These are phyloP conservation scores for Serendipita sp. DNA, from an alignment of 768 basidiomycete species.

Conservation along the genomic window DNA sequence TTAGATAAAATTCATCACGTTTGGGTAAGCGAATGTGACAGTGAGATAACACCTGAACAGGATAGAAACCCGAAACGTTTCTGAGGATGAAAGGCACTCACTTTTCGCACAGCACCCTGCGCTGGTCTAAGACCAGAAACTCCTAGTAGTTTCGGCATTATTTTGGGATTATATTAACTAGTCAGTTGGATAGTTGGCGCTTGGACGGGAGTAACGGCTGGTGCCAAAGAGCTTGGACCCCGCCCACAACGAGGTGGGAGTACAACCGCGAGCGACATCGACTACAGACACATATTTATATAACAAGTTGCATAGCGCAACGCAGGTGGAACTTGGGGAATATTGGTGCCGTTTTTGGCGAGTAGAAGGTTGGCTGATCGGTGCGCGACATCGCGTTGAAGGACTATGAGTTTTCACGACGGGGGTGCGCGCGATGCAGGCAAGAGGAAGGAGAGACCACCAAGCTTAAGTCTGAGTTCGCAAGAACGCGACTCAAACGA, in stretches of 20 bases:
- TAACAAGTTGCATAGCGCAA: neutral
- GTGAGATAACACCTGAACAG: neutral
- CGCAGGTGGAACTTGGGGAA: neutral
- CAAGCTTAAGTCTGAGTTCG: neutral
- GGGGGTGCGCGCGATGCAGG: neutral
- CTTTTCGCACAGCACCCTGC: neutral
- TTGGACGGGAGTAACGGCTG: neutral
- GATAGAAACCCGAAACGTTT: neutral
- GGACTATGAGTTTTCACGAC: neutral
- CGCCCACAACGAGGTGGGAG: neutral
- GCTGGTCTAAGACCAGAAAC: constrained; percentile 1
- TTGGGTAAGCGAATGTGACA: neutral
- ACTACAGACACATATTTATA: neutral
- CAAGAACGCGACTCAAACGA: neutral
- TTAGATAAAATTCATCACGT: neutral
- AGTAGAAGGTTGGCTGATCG: neutral
- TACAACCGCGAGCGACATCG: neutral
- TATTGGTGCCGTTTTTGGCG: neutral
- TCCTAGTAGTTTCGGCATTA: constrained; percentile 2
- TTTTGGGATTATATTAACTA: neutral
- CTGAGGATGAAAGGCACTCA: neutral
- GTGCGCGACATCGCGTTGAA: neutral
- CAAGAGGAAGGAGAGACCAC: constrained; percentile 2
- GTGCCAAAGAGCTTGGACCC: neutral
- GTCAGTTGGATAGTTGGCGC: neutral